Conservation (phyloP, 441 rosid species). For the Pelargonium cotyledonis region DNA sequence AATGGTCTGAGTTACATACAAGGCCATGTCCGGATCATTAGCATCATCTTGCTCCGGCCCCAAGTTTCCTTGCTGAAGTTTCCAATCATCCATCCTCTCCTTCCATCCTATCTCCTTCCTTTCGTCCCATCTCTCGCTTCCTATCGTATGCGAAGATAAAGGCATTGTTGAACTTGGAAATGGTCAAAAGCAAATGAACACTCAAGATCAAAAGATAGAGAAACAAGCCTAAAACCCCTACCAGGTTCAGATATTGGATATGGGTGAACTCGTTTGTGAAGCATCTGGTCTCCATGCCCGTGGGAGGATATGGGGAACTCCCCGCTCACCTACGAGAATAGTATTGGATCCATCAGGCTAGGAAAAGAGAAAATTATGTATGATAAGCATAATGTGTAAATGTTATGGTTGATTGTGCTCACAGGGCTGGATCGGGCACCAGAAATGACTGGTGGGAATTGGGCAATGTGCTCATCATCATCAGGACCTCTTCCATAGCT, state of each 20-base stretch:
- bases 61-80: conserved; percentile 13
- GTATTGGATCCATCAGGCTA: background rate
- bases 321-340: conserved; percentile 57
- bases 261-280: conserved; percentile 83
- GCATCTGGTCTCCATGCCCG: conserved; percentile 61
- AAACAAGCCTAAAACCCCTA: conserved; percentile 14
- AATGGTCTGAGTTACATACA: background rate
- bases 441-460: conserved; percentile 58
- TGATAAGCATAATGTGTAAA: background rate
- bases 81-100: conserved; percentile 9
- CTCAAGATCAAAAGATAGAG: background rate
- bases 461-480: conserved; percentile 54
- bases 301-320: conserved; percentile 62
- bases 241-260: conserved; percentile 81
- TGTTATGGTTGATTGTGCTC: conserved; percentile 13
- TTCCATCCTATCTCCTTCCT: conserved; percentile 82
- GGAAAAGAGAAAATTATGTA: background rate
- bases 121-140: conserved; percentile 73
- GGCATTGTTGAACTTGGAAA: background rate
- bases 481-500: conserved; percentile 96
- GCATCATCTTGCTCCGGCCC: conserved; percentile 1
- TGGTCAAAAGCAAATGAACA: background rate
- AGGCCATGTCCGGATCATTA: conserved; percentile 9
- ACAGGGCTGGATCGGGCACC: conserved; percentile 77
- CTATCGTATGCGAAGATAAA: conserved; percentile 24